Percentiles rank a stretch among this genome's conserved stretches.
phyloP scores from a whole-genome alignment of 2,329 filamentous ascomycete species.

The Fusarium goolgardi region DNA sequence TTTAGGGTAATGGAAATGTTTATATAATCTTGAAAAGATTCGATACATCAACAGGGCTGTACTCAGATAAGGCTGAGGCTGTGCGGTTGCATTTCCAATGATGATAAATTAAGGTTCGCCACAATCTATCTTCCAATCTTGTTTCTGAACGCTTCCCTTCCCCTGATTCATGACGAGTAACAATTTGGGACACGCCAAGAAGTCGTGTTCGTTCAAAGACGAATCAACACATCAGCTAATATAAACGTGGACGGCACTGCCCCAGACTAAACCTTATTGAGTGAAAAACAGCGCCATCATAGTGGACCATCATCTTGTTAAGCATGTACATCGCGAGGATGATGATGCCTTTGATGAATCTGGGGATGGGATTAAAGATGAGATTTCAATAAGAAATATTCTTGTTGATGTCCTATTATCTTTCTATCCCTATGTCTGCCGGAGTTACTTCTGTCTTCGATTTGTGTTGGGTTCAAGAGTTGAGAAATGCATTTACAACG shows the following conservation, averaged over 20 bases:
- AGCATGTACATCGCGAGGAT: neutral
- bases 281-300: neutral
- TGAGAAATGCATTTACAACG: neutral
- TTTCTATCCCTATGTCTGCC: too few species aligned
- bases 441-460: too few species aligned
- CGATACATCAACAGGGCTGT: neutral
- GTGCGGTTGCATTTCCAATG: neutral
- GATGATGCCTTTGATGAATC: neutral
- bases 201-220: neutral
- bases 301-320: neutral
- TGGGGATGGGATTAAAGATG: neutral
- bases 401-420: neutral
- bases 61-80: neutral
- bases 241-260: neutral
- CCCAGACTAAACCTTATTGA: neutral
- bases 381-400: neutral
- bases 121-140: neutral
- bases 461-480: too few species aligned
- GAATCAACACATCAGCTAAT: neutral
- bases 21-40: neutral
- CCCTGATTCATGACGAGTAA: neutral
- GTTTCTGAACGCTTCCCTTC: too few species aligned
- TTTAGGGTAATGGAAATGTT: neutral
- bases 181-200: neutral
- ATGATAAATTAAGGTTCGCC: neutral